A percentile compares a stretch with the other conserved stretches of the same genome.
Conservation (phyloP, 163 green algal species). For the Scenedesmus sp. region DNA sequence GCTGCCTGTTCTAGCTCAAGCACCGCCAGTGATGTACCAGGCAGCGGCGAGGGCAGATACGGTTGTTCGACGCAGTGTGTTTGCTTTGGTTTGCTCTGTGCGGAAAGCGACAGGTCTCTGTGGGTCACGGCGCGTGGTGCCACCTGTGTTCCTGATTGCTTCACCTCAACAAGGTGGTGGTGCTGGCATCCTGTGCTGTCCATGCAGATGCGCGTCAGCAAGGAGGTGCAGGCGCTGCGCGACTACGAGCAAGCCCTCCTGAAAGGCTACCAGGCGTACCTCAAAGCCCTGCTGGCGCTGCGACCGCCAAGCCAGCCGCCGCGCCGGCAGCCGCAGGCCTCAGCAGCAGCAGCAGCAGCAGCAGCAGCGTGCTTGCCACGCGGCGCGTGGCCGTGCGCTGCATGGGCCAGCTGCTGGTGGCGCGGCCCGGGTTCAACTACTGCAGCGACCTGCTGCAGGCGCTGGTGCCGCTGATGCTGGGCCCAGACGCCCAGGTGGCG, state of each 20-base stretch:
- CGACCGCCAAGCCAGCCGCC: slow-evolving; percentile 24
- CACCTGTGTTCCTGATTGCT: too few species aligned
- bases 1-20: not conserved
- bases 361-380: slow-evolving; percentile 28
- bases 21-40: too few species aligned
- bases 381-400: slow-evolving; percentile 82
- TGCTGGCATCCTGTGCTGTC: too few species aligned
- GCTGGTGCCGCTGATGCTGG: slow-evolving; percentile 76
- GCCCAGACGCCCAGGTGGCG: slow-evolving; percentile 58
- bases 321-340: not conserved
- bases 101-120: too few species aligned
- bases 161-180: too few species aligned
- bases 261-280: slow-evolving; percentile 88
- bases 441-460: slow-evolving; percentile 84
- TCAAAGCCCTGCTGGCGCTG: slow-evolving; percentile 79
- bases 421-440: slow-evolving; percentile 92
- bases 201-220: slow-evolving; percentile 57
- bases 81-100: too few species aligned
- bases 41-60: too few species aligned
- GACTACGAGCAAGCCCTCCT: slow-evolving; percentile 90
- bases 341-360: slow-evolving; percentile 37
- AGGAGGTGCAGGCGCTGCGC: slow-evolving; percentile 87
- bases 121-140: too few species aligned
- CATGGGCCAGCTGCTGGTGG: slow-evolving; percentile 81
- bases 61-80: too few species aligned